phyloP scores from a whole-genome alignment of 345 rosid genomes.

The Atalantia buxifolia region DNA sequence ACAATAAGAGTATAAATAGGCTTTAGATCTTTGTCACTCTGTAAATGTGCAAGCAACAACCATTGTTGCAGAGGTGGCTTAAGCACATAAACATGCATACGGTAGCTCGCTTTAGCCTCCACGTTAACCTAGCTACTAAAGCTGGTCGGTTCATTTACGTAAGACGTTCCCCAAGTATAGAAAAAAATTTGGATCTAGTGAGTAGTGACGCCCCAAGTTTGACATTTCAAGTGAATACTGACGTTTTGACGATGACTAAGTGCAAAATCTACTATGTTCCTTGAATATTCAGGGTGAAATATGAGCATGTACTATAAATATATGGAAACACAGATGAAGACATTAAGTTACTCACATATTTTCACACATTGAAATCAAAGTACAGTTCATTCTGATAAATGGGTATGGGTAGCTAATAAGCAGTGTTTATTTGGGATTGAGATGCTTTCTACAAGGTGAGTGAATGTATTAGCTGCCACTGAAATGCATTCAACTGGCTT shows the following conservation, averaged over 20 bases:
- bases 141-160: background rate
- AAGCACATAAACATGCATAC: conserved; percentile 2
- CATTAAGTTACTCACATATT: background rate
- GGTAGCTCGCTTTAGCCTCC: background rate
- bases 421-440: too few species aligned
- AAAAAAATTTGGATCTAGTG: background rate
- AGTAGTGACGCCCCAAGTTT: background rate
- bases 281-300: background rate
- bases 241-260: background rate
- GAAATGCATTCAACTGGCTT: background rate
- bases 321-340: background rate
- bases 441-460: too few species aligned
- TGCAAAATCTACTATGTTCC: background rate
- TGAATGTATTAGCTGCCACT: too few species aligned
- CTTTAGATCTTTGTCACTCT: background rate
- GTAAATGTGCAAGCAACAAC: background rate
- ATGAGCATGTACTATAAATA: background rate
- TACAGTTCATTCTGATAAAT: background rate
- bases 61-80: background rate
- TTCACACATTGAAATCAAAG: background rate
- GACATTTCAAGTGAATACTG: background rate
- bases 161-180: background rate
- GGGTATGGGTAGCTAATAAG: background rate
- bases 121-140: background rate
- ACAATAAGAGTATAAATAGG: background rate